Evolutionary conservation across 140 eudicot species (phyloP).

Genomic region (Bidens hawaiensis): DNA sequence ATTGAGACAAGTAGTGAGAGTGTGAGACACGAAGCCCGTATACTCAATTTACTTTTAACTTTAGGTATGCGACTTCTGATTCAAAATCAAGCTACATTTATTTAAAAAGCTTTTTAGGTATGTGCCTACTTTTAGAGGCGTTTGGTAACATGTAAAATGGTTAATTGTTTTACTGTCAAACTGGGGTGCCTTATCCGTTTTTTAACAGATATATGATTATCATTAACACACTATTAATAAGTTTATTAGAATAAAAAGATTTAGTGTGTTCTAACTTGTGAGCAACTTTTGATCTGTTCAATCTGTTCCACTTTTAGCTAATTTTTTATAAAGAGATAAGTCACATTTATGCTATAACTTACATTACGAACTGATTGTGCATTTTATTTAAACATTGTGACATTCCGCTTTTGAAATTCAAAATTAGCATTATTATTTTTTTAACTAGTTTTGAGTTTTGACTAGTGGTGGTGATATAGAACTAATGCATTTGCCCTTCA

Average conservation of each 20-base stretch:
- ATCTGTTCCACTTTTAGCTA: neutral
- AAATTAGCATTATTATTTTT: neutral
- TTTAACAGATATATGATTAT: too few relatives aligned
- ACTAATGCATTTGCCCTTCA: neutral
- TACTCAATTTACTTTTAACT: conserved; percentile 12
- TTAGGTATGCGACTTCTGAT: conserved; percentile 27
- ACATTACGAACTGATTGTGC: neutral
- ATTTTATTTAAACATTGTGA: neutral
- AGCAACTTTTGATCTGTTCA: neutral
- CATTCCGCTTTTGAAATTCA: neutral
- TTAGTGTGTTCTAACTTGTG: neutral
- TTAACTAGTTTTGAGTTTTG: neutral
- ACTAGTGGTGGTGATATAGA: neutral
- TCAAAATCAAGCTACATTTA: neutral
- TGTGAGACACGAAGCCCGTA: conserved; percentile 12
- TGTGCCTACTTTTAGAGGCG: neutral
- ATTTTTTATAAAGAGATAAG: too few relatives aligned
- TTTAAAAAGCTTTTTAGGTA: neutral
- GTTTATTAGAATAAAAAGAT: neutral
- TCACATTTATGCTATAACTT: too few relatives aligned
- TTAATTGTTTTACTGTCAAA: neutral
- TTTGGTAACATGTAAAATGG: neutral
- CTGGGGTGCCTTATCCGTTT: neutral
- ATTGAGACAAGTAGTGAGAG: conserved; percentile 43
- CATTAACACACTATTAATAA: neutral